Evolutionary conservation across 768 basidiomycete genomes (phyloP), one percentile per base, ranked within the genome.

Genomic region (Xerocomellus amylosporus): DNA sequence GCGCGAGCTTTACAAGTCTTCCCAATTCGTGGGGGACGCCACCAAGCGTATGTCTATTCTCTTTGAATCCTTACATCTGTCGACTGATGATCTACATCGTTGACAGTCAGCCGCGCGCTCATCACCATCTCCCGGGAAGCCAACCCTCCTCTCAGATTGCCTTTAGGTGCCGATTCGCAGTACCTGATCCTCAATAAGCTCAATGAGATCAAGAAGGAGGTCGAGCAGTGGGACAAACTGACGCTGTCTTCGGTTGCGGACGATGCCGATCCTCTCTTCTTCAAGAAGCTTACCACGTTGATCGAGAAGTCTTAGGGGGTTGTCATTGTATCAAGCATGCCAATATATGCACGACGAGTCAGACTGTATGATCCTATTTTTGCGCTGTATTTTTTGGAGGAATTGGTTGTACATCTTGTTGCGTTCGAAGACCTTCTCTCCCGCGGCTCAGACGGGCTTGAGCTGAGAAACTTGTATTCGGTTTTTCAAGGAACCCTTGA

Each of bases 71-170:
- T 10, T 19, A 8, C 2, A 33, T 46, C 14, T 8, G n/a, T 43
- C 1, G 2, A 34, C 34, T 57, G 30, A 60, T 26, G 9, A 8
- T 40, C 13, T n/a, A 22, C 24, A 0, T 49, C 14, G 9, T 56
- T 15, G 2, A 54, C 43, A 63, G 64, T 65, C 24, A 44, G 56
- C 33, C 56, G 49, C 1, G 59, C 56, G 2, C 52, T 65, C 30
- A 49, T 66, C 13, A 22, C 31, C 15, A 43, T 66, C 40, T 66
- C 64, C 20, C 44, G 48, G 33, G 61, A 52, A 49, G 44, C 47
- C 36, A 54, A 66, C 17, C 61, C 64, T 8, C 64, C 64, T 41
- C 30, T 61, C 22, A 66, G 58, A 41, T 34, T 65, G 13, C 64
- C 64, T 8, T 19, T 66, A 36, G 64, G 64, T 7, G 17, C 42